Percentiles rank a stretch among this genome's conserved stretches.
Conservation (phyloP, 495 filamentous ascomycete species). For the Ramalina peruviana region DNA sequence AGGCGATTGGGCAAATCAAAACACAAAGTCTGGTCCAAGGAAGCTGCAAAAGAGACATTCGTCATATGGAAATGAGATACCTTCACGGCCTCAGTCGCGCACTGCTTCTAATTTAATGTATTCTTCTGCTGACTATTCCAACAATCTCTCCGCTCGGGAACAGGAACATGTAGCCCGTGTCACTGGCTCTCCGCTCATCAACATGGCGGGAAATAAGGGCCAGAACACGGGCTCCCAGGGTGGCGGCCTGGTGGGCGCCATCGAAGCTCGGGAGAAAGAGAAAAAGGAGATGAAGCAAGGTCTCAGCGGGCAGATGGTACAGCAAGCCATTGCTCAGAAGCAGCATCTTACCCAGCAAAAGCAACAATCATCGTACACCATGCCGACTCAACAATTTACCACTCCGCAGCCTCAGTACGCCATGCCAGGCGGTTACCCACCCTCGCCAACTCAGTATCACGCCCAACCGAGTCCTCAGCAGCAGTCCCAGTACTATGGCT, state of each 20-base stretch:
- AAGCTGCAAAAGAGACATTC: constrained; percentile 16
- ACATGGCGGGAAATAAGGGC: constrained; percentile 42
- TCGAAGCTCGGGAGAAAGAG: constrained; percentile 62
- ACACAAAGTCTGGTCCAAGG: constrained; percentile 17
- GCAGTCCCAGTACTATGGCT: constrained; percentile 6
- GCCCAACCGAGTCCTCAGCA: background rate
- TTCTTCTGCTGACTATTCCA: constrained; percentile 37
- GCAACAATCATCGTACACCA: constrained; percentile 13
- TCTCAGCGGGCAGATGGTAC: constrained; percentile 55
- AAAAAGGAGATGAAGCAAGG: constrained; percentile 58
- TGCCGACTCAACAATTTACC: constrained; percentile 26
- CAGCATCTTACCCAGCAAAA: constrained; percentile 43
- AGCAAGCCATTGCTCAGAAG: constrained; percentile 64
- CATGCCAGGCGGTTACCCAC: constrained; percentile 15
- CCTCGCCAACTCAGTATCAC: constrained; percentile 7
- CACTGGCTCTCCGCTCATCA: constrained; percentile 71
- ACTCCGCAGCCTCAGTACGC: constrained; percentile 13
- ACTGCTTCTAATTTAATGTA: constrained; percentile 30
- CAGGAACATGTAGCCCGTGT: constrained; percentile 85
- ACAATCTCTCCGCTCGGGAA: constrained; percentile 75
- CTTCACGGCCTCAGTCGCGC: constrained; percentile 37
- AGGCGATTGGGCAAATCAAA: constrained; percentile 38
- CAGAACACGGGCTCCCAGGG: constrained; percentile 27
- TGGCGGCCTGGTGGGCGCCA: constrained; percentile 57
- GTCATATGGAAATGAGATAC: constrained; percentile 25